Percentiles rank a stretch among this genome's conserved stretches.
Evolutionary conservation across 148 eudicot species (phyloP).

Genomic region (Dianthus caryophyllus): DNA sequence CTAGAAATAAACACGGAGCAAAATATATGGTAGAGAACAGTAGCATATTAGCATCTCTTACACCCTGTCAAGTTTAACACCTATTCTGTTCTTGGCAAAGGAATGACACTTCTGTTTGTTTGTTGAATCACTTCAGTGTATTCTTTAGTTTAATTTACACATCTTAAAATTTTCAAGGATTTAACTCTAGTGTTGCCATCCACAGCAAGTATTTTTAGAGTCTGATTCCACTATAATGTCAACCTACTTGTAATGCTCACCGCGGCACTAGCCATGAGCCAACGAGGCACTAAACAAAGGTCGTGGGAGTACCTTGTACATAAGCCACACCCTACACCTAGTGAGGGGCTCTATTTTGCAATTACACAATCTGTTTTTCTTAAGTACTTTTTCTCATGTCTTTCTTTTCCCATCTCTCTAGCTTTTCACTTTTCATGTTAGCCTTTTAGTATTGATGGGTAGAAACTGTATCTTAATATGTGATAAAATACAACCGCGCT

Average conservation of each 20-base stretch:
- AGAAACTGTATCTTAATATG: too few species aligned
- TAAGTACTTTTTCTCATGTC: too few species aligned
- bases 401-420: too few species aligned
- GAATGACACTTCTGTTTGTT: not conserved
- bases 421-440: too few species aligned
- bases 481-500: too few species aligned
- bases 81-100: not conserved
- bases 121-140: not conserved
- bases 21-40: not conserved
- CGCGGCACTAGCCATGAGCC: too few species aligned
- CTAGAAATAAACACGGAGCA: not conserved
- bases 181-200: not conserved
- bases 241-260: not conserved
- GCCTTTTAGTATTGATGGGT: too few species aligned
- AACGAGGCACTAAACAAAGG: too few species aligned
- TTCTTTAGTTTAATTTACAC: not conserved
- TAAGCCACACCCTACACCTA: too few species aligned
- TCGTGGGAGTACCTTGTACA: too few species aligned
- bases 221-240: not conserved
- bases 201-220: not conserved
- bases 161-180: not conserved
- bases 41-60: constrained; percentile 4
- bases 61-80: not conserved
- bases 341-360: too few species aligned
- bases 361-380: too few species aligned